A percentile compares a stretch with the other conserved stretches of the same genome.
These are phyloP conservation scores for Orbilia javanica DNA, from an alignment of 2,329 filamentous ascomycete genomes.

Conservation along the genomic window DNA sequence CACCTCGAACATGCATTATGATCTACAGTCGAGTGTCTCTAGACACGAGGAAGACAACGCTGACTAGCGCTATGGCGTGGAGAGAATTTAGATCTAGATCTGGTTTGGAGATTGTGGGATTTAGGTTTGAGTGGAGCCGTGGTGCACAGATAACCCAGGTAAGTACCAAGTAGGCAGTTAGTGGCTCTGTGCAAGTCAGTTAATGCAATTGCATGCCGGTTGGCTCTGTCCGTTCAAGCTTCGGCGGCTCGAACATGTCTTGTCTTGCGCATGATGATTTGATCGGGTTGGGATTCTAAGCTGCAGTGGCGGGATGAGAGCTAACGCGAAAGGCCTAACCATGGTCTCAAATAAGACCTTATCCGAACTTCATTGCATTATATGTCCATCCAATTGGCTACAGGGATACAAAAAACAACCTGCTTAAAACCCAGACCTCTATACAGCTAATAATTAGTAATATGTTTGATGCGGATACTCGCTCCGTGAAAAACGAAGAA, in stretches of 20 bases:
- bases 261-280: slow-evolving; percentile 9
- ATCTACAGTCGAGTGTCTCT: slow-evolving; percentile 5
- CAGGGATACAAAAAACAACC: slow-evolving; percentile 19
- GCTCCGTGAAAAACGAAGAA: slow-evolving; percentile 18
- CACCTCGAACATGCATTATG: slow-evolving; percentile 1
- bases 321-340: neutral
- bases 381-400: neutral
- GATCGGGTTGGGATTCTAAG: neutral
- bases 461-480: slow-evolving; percentile 34
- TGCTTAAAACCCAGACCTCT: slow-evolving; percentile 16
- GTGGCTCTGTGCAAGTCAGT: slow-evolving; percentile 6
- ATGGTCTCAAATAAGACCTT: neutral
- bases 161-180: neutral
- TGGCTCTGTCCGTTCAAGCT: neutral
- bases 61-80: slow-evolving; percentile 20
- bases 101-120: neutral
- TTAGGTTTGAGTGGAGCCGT: slow-evolving; percentile 14
- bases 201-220: neutral
- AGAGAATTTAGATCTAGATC: slow-evolving; percentile 15
- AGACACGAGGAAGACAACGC: neutral
- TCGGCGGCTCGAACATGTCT: slow-evolving; percentile 6
- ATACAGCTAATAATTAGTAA: slow-evolving; percentile 33
- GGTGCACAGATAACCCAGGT: neutral
- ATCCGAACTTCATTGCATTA: slow-evolving; percentile 1
- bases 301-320: neutral